Percentiles rank a stretch among this genome's conserved stretches.
Evolutionary conservation across 306 rosid genomes (phyloP).

Genomic region (Astragalus membranaceus): DNA sequence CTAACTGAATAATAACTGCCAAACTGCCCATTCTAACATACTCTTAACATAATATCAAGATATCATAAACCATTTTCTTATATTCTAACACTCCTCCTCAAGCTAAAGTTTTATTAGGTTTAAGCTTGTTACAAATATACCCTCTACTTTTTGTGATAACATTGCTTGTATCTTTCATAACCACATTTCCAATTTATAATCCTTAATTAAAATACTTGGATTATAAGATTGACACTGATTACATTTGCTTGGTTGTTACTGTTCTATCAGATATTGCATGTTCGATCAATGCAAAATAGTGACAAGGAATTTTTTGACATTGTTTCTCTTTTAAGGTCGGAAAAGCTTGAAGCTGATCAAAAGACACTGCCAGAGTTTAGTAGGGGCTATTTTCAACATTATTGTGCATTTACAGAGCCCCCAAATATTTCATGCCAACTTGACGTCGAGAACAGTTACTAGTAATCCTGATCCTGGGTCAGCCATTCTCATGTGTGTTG

Average conservation of each 20-base stretch:
- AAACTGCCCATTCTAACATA: too few relatives aligned
- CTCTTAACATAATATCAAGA: too few relatives aligned
- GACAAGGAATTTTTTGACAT: constrained; percentile 18
- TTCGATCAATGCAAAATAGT: not conserved
- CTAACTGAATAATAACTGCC: too few relatives aligned
- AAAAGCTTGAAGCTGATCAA: constrained; percentile 67
- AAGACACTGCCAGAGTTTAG: constrained; percentile 62
- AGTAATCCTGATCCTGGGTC: constrained; percentile 77
- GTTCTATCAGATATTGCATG: constrained; percentile 1
- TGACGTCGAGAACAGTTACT: constrained; percentile 23
- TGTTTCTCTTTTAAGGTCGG: constrained; percentile 42
- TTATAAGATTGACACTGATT: not conserved
- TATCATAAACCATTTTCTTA: too few relatives aligned
- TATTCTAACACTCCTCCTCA: too few relatives aligned
- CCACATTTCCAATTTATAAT: not conserved
- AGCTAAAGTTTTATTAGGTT: too few relatives aligned
- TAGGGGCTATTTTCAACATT: constrained; percentile 56
- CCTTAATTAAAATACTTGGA: not conserved
- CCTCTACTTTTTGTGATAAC: not conserved
- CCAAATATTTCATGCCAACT: constrained; percentile 43
- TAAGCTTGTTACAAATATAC: too few relatives aligned
- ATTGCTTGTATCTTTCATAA: not conserved
- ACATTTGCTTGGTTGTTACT: constrained; percentile 1
- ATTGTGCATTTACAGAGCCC: constrained; percentile 74
- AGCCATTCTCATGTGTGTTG: constrained; percentile 85